Percentiles rank a stretch among this genome's conserved stretches.
Evolutionary conservation across 2,329 filamentous ascomycete species (phyloP).

Genomic region (Sarocladium strictum): DNA sequence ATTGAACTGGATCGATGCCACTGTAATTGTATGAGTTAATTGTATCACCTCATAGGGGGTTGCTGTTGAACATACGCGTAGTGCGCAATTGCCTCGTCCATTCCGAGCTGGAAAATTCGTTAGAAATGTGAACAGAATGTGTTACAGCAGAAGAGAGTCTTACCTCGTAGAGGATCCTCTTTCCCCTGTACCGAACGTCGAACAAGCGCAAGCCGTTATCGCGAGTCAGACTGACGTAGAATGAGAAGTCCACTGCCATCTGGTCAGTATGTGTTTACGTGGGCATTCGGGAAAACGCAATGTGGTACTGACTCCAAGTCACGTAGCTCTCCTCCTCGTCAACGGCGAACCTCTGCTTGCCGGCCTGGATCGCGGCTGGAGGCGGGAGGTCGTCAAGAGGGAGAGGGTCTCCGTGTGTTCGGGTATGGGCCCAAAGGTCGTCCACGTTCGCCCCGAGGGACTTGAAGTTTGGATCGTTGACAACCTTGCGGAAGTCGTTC

Average conservation of each 20-base stretch:
- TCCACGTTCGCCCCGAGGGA: slow-evolving; percentile 32
- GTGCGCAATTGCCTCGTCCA: slow-evolving; percentile 47
- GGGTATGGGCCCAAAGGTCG: slow-evolving; percentile 38
- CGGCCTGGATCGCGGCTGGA: slow-evolving; percentile 10
- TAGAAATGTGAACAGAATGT: not conserved
- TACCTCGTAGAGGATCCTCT: slow-evolving; percentile 49
- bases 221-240: slow-evolving; percentile 42
- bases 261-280: not conserved
- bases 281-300: not conserved
- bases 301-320: slow-evolving; percentile 11
- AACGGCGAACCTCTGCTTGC: slow-evolving; percentile 10
- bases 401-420: slow-evolving; percentile 28
- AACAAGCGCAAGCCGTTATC: slow-evolving; percentile 42
- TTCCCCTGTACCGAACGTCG: slow-evolving; percentile 46
- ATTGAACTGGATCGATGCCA: not conserved
- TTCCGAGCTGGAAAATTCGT: slow-evolving; percentile 26
- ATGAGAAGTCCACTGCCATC: slow-evolving; percentile 32
- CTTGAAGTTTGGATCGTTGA: slow-evolving; percentile 33
- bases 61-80: slow-evolving; percentile 37
- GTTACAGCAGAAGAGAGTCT: not conserved
- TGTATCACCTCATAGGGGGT: no score
- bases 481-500: slow-evolving; percentile 38
- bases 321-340: slow-evolving; percentile 14
- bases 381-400: slow-evolving; percentile 10
- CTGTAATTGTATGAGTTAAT: not conserved